These are phyloP conservation scores for Chiua sp. DNA, from an alignment of 1,284 basidiomycete genomes.

Conservation along the genomic window DNA sequence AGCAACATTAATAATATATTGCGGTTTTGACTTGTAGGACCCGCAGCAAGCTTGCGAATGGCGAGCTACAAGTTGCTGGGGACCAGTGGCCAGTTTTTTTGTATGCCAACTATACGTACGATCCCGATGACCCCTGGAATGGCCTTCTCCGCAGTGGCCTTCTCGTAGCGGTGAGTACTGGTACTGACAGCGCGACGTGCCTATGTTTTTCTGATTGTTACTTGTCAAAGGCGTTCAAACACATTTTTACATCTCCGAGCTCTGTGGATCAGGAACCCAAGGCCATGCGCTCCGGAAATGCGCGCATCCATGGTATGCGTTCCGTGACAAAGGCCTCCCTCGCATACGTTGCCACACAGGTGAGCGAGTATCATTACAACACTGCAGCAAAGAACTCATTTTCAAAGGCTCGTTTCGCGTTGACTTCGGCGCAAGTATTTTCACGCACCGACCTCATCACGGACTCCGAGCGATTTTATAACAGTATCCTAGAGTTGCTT, in stretches of 20 bases:
- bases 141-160: not conserved
- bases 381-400: not conserved
- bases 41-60: not conserved
- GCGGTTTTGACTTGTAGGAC: no score
- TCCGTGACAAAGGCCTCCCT: constrained; percentile 2
- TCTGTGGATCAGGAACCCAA: not conserved
- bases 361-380: not conserved
- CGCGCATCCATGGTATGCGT: constrained; percentile 2
- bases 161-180: not conserved
- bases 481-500: no score
- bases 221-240: not conserved
- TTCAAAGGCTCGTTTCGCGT: not conserved
- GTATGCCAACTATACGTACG: not conserved
- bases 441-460: not conserved
- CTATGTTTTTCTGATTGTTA: not conserved
- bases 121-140: not conserved
- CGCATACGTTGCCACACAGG: constrained; percentile 7
- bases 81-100: constrained; percentile 1
- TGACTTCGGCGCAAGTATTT: constrained; percentile 5
- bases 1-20: no score
- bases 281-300: constrained; percentile 1
- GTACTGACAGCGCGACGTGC: not conserved
- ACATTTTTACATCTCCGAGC: not conserved
- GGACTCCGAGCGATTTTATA: not conserved
- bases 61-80: not conserved